These are phyloP conservation scores for Cercospora citrullina DNA, from an alignment of 2,329 filamentous ascomycete species.

Conservation along the genomic window DNA sequence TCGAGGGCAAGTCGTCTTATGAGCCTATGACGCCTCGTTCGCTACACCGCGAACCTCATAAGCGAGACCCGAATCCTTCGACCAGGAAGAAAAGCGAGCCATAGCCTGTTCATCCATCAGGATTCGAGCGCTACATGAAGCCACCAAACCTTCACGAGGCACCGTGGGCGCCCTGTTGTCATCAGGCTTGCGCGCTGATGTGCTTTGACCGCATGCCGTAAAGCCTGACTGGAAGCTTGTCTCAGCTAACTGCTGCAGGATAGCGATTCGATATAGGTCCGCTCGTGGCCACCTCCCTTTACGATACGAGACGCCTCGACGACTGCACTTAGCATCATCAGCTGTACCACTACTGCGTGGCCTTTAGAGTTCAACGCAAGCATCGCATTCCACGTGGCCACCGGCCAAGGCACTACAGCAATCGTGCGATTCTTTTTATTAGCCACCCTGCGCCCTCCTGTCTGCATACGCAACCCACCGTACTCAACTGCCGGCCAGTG, in stretches of 20 bases:
- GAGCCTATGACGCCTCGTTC: conserved; percentile 13
- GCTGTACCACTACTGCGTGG: neutral
- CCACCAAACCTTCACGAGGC: conserved; percentile 15
- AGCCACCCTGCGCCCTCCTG: neutral
- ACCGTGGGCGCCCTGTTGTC: conserved; percentile 16
- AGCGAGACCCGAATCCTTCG: conserved; percentile 15
- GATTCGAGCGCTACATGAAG: conserved; percentile 19
- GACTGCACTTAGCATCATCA: neutral
- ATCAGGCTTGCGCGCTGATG: conserved; percentile 9
- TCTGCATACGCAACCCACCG: conserved; percentile 4
- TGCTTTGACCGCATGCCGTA: conserved; percentile 16
- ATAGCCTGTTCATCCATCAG: conserved; percentile 19
- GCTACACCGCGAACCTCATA: conserved; percentile 13
- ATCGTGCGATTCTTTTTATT: conserved; percentile 20
- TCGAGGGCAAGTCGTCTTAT: neutral
- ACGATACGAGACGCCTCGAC: conserved; percentile 11
- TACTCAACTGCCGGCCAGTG: conserved; percentile 10
- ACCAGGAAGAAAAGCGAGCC: conserved; percentile 8
- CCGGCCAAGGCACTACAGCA: conserved; percentile 17
- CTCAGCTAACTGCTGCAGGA: conserved; percentile 20
- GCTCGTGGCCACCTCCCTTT: neutral
- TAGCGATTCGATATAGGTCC: conserved; percentile 11
- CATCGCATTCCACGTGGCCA: conserved; percentile 21
- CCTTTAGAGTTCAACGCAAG: conserved; percentile 12
- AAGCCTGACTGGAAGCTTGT: conserved; percentile 23